Base-by-base conservation (phyloP, 371 early-diverging fungal genomes). In the Gilbertella persicaria region DNA sequence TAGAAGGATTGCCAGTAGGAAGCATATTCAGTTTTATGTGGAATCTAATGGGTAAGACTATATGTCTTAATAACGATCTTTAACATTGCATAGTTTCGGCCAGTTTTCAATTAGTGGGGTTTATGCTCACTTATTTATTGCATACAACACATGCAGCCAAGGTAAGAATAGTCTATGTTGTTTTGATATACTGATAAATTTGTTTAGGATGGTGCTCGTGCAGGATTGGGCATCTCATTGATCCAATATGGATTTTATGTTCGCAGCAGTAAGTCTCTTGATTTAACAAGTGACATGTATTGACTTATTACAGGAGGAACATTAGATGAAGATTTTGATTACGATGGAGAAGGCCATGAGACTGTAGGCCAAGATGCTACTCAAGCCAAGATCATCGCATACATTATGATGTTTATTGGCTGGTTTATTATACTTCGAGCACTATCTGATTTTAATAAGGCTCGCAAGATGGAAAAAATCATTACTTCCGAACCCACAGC, bases 101-200 rank as follows among this genome's bases (percentile, higher is more conserved):
- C 54, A 75, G 78, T 41, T 85, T 85, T 55, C 84, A 85, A 53
- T 80, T 81, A 57, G 78, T 83, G 20, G 85, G 85, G 2, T 85
- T 85, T 58, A 72, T 83, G 55, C 53, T 85, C 44, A 82, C 84
- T 23, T 83, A 85, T 55, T 67, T 85, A 33, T 67, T 85, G 30
- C 83, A 80, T 48, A 83, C 83, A 19, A 71, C 78, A 39, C 84
- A 83, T 58, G 79, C 85, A n/a, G 77, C 79, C 45, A 80, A 81
- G 64, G 73, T 70, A 65, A 51, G 5, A 28, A 28, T 5, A 28
- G 28, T n/a, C n/a, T n/a, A n/a, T n/a, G n/a, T n/a, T n/a, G n/a
- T n/a, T n/a, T n/a, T n/a, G n/a, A n/a, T n/a, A 28, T 5, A 28
- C 28, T 5, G 28, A 28, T 9, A 28, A 33, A 33, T 9, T 40